These are phyloP conservation scores for Jackrogersella multiformis DNA, from an alignment of 495 filamentous ascomycete genomes.

Conservation along the genomic window DNA sequence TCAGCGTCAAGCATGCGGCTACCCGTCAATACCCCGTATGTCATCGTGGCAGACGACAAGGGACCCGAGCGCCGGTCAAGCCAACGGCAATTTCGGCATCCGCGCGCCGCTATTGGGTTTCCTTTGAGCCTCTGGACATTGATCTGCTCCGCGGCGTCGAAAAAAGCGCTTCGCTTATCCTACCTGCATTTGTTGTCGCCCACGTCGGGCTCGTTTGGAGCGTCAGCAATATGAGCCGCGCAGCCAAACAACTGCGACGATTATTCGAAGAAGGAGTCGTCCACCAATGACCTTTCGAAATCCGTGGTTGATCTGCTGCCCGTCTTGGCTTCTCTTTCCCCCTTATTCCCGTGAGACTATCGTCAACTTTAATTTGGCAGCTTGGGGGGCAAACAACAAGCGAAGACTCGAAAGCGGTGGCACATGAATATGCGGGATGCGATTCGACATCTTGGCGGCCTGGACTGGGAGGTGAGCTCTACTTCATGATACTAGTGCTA, in stretches of 20 bases:
- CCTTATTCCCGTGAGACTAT: not conserved
- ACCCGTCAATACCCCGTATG: slow-evolving; percentile 23
- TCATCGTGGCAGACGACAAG: not conserved
- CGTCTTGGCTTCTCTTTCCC: not conserved
- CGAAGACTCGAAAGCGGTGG: slow-evolving; percentile 8
- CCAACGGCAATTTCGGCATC: not conserved
- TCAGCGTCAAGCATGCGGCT: slow-evolving; percentile 29
- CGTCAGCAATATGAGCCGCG: too few species aligned
- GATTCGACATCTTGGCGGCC: not conserved
- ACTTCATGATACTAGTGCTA: not conserved
- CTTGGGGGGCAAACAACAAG: not conserved
- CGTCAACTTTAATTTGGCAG: not conserved
- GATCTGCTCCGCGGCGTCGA: not conserved
- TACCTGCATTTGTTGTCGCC: not conserved
- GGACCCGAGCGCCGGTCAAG: not conserved
- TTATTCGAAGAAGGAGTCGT: too few species aligned
- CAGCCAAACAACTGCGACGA: too few species aligned
- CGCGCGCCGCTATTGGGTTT: slow-evolving; percentile 4
- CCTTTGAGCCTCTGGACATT: not conserved
- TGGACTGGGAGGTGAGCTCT: not conserved
- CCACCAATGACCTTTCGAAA: not conserved
- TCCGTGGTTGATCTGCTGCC: not conserved
- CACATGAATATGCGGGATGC: slow-evolving; percentile 5
- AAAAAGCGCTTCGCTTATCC: not conserved
- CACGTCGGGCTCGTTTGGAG: not conserved